Evolutionary conservation across 2,329 filamentous ascomycete species (phyloP), one percentile per base, ranked within the genome.

Genomic region (Leptographium flavum): DNA sequence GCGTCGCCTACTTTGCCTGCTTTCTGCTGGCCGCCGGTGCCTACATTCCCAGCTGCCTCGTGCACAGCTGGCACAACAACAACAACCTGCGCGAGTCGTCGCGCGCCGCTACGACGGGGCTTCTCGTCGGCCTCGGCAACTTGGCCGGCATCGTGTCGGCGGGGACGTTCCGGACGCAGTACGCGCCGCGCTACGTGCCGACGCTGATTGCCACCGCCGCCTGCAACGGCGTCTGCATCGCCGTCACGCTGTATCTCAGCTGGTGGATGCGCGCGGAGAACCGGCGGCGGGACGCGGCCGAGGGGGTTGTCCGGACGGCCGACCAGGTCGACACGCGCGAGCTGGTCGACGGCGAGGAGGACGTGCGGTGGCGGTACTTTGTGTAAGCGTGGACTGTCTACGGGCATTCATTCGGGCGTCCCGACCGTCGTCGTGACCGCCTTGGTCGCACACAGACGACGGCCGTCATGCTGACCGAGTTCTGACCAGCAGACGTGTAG

Each of bases 21-120:
- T 52, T 51, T 15, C 19, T 52, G 23, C 33, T 51, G 25, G 38
- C 39, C 7, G 44, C 41, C 11, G 49, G 54, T 27, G 48, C 52
- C 10, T 54, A 49, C 36, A 45, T 49, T 11, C 49, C 51, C 7
- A 47, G 45, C 36, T 45, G 45, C 25, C 49, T 52, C 8, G 49
- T 50, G 5, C 48, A 51, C 40, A 47, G 46, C 7, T 55, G 51
- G 51, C 47, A 50, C 37, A 45, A 49, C 40, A 53, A 52, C 43
- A 56, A 56, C 47, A 54, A 50, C 8, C 45, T 45, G 14, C 44
- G 49, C 46, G 53, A 54, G 48, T 50, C 47, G n/a, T 50, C 49
- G 23, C 52, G 53, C 7, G 50, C 50, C 4, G 50, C 51, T n/a
- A 47, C 44, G 3, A 53, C 49, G 17, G 49, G 50, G 3, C 28